Conservation (phyloP, 2,329 filamentous ascomycete genomes). For the Cucurbitaria berberidis region DNA sequence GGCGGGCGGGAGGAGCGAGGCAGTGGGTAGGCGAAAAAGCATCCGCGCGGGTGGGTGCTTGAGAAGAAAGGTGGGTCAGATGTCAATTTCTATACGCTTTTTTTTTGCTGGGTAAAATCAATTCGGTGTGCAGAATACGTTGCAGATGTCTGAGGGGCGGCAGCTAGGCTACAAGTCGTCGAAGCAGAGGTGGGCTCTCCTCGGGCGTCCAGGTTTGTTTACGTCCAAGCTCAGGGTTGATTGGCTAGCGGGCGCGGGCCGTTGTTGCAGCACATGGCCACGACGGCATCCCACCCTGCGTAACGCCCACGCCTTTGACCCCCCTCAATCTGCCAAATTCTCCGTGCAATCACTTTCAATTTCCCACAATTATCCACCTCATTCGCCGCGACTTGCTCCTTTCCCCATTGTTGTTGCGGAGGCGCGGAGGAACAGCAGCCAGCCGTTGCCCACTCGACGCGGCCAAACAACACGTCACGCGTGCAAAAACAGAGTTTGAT, state of each 20-base stretch:
- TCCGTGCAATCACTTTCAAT: constrained; percentile 3
- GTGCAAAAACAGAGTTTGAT: constrained; percentile 12
- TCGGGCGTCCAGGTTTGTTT: constrained; percentile 21
- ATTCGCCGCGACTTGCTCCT: constrained; percentile 11
- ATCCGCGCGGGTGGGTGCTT: constrained; percentile 31
- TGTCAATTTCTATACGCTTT: no score
- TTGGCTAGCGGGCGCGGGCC: constrained; percentile 20
- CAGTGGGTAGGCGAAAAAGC: constrained; percentile 32
- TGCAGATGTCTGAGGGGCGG: constrained; percentile 8
- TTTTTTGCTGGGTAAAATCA: constrained; percentile 5
- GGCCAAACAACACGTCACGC: constrained; percentile 30
- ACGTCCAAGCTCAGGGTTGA: constrained; percentile 15
- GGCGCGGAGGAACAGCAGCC: neutral
- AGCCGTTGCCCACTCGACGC: constrained; percentile 24
- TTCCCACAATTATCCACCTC: constrained; percentile 3
- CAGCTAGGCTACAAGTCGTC: constrained; percentile 1
- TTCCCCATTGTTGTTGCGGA: neutral
- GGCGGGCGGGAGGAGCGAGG: constrained; percentile 17
- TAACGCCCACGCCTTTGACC: constrained; percentile 10
- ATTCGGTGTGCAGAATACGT: constrained; percentile 8
- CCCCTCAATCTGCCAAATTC: constrained; percentile 7
- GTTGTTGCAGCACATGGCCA: constrained; percentile 20
- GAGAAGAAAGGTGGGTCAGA: constrained; percentile 19
- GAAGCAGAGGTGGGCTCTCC: constrained; percentile 4
- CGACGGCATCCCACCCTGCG: constrained; percentile 13